Evolutionary conservation across 805 yeast genomes (phyloP), one percentile per base, ranked within the genome.

Genomic region (Kuraishia hungarica): DNA sequence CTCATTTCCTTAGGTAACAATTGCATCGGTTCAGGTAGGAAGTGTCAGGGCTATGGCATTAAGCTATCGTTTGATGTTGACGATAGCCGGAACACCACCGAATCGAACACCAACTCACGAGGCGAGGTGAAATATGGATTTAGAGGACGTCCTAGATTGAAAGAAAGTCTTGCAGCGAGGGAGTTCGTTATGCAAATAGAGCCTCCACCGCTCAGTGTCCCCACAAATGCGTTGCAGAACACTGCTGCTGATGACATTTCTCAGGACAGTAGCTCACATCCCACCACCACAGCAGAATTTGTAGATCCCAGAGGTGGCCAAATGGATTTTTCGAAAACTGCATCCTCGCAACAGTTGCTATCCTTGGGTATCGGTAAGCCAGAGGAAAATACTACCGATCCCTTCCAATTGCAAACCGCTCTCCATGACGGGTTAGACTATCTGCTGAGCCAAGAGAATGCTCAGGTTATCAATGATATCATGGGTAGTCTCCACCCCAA

Each of bases 31-130:
- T 68, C 74, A 2, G 79, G 79, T 1, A 64, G 78, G 35, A 56
- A 54, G 10, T 81, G 86, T 56, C 82, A 71, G 54, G 84, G 83
- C 1, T 81, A 81, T 63, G 79, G 74, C 1, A 56, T 78, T 6
- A 67, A 78, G 55, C 64, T 80, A 4, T 70, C 76, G 2, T 81
- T 81, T 56, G 82, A 78, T 58, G 81, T 76, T 17, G 80, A 77
- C 59, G 82, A 78, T 56, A 67, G 72, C 51, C 60, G 80, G 22
- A 73, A 74, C 52, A 51, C 47, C 7, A 54, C 59, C 8, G 55
- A 55, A 2, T 47, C 56, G 2, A 58, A 60, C 56, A 26, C 53
- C n/a, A 62, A 64, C 43, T 15, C 68, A n/a, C 68, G 68, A 56
- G 75, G 77, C n/a, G 68, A 67, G 58, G 55, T 63, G 51, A 66